Base-by-base conservation (phyloP, 257 asterid species). In the Parsonsia alboflavescens region DNA sequence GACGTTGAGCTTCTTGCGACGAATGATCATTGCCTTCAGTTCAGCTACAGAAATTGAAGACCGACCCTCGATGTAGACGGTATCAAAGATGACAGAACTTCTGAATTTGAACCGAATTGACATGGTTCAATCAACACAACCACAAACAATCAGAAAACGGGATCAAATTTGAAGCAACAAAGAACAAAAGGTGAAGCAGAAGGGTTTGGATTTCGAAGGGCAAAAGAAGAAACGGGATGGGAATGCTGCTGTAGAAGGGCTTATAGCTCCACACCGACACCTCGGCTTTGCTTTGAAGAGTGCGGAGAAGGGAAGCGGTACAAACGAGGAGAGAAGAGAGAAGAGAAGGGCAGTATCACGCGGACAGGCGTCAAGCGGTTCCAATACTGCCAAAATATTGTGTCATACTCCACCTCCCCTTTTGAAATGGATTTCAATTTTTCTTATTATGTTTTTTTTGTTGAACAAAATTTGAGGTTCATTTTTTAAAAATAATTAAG, bases 91-190 rank as follows among this genome's bases (percentile, higher is more conserved):
- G 41, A 80, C 79, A 57, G 94, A 84, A 77, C 97, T 93, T 83
- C 94, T 83, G 79, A 93, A 93, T 83, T 86, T 89, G 88, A 85
- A 93, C 82, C 86, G 87, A 77, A 93, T 90, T 62, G 98, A 88
- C 98, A 90, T 91, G 59, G 57, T 80, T 80, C 22, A 42, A 54
- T 42, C 80, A 52, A 19, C 39, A 45, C 79, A 30, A 79, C 56
- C 17, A 52, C 11, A 24, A 13, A 64, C 61, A 39, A 13, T 59
- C 24, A 15, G 24, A 24, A 41, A n/a, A 69, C n/a, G 12, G 6
- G 30, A 17, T 28, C 24, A 6, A 71, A 68, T 33, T 33, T 30
- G 8, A 61, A 73, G 8, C n/a, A 49, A 30, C 28, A 12, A 46
- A 50, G 46, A 24, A 4, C 39, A 33, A 33, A 33, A 33, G 39